phyloP scores from a whole-genome alignment of 2,329 filamentous ascomycete genomes.

The Zymoseptoria passerinii region DNA sequence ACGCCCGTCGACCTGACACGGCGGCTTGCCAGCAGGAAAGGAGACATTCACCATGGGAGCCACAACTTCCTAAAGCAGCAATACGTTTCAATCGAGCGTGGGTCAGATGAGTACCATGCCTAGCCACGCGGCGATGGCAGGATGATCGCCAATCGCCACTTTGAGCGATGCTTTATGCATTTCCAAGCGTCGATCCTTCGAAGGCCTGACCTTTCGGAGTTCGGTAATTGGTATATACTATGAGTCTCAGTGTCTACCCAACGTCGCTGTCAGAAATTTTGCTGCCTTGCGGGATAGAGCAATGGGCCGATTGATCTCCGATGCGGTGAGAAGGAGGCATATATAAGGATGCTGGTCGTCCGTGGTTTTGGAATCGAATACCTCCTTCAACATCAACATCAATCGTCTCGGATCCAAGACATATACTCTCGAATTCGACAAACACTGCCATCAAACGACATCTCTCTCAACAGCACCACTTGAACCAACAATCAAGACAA shows the following conservation, averaged over 20 bases:
- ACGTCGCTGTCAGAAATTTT: background rate
- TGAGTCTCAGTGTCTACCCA: background rate
- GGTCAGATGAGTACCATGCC: background rate
- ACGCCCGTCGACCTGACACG: background rate
- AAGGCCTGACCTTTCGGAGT: background rate
- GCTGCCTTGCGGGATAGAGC: background rate
- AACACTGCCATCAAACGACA: background rate
- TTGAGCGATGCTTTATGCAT: background rate
- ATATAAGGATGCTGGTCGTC: background rate
- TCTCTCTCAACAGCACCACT: background rate
- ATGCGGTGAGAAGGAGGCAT: background rate
- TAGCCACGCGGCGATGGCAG: background rate
- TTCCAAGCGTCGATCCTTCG: background rate
- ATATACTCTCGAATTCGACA: background rate
- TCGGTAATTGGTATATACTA: too few relatives aligned
- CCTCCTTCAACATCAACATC: background rate
- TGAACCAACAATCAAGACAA: too few relatives aligned
- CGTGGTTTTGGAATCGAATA: background rate
- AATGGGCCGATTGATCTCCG: background rate
- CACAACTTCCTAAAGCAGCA: background rate
- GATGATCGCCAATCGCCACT: background rate
- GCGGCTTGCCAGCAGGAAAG: background rate
- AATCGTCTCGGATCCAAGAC: background rate
- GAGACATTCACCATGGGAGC: background rate
- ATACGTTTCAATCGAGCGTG: background rate